Conservation (phyloP, 805 yeast species). For the Sugiyamaella floridensis region DNA sequence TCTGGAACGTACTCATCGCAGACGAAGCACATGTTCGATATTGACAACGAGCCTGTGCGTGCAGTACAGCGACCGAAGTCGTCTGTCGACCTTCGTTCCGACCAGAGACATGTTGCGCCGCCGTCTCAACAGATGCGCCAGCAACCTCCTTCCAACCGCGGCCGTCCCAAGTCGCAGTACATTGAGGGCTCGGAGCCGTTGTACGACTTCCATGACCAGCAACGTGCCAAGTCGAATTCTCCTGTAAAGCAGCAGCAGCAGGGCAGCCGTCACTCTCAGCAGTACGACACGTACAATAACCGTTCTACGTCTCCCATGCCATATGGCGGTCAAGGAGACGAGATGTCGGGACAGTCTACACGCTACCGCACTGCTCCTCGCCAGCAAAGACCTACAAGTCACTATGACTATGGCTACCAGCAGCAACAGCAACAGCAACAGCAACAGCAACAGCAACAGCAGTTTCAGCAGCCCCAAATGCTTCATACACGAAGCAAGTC, state of each 20-base stretch:
- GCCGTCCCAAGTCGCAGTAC: constrained; percentile 16
- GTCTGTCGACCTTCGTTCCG: constrained; percentile 13
- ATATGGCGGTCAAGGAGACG: not conserved
- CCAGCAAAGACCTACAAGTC: not conserved
- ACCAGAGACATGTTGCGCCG: not conserved
- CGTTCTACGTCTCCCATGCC: constrained; percentile 16
- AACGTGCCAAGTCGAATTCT: constrained; percentile 17
- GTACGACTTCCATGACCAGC: constrained; percentile 8
- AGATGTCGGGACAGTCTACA: not conserved
- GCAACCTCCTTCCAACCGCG: constrained; percentile 18
- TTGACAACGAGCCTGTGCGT: not conserved
- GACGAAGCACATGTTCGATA: constrained; percentile 10
- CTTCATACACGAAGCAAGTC: constrained; percentile 21
- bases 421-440: constrained; percentile 11
- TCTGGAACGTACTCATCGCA: constrained; percentile 18
- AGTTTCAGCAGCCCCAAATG: constrained; percentile 5
- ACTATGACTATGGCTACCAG: constrained; percentile 6
- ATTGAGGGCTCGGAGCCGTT: constrained; percentile 4
- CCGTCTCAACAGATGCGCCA: constrained; percentile 3
- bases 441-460: constrained; percentile 1
- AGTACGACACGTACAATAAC: not conserved
- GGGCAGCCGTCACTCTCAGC: constrained; percentile 3
- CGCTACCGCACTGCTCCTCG: not conserved
- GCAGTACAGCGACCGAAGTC: constrained; percentile 19
- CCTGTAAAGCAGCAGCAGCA: constrained; percentile 9